Evolutionary conservation across 2,329 filamentous ascomycete species (phyloP).

Genomic region (Kalmusia sp.): DNA sequence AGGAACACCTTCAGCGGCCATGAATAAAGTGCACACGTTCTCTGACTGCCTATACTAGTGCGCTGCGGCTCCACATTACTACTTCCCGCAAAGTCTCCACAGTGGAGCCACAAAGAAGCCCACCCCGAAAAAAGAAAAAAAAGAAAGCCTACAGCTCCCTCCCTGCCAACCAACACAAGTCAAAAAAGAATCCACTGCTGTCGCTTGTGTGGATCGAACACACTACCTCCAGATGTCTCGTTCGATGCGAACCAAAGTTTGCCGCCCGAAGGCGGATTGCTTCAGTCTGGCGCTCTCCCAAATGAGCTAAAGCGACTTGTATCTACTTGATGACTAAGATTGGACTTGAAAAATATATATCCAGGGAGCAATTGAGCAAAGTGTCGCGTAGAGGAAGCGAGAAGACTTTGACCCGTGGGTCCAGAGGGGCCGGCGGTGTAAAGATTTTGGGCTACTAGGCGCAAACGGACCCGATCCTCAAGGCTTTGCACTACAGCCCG

Average conservation of each 20-base stretch:
- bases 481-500: too few relatives aligned
- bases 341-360: neutral
- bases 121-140: neutral
- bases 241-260: slow-evolving; percentile 8
- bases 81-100: too few relatives aligned
- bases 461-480: too few relatives aligned
- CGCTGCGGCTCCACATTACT: too few relatives aligned
- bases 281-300: slow-evolving; percentile 11
- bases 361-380: neutral
- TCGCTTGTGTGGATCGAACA: slow-evolving; percentile 11
- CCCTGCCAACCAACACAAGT: slow-evolving; percentile 48
- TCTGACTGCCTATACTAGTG: too few relatives aligned
- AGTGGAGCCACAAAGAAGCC: too few relatives aligned
- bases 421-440: too few relatives aligned
- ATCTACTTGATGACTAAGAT: neutral
- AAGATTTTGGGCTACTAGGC: too few relatives aligned
- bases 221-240: slow-evolving; percentile 6
- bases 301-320: slow-evolving; percentile 11
- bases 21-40: too few relatives aligned
- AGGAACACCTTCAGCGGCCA: too few relatives aligned
- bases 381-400: too few relatives aligned
- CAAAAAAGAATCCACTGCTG: slow-evolving; percentile 3
- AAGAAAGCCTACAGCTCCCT: slow-evolving; percentile 7
- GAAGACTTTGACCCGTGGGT: too few relatives aligned
- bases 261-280: neutral